A percentile compares a stretch with the other conserved stretches of the same genome.
Conservation (phyloP, 2,329 filamentous ascomycete genomes). For the Fusarium sterilihyphosum region DNA sequence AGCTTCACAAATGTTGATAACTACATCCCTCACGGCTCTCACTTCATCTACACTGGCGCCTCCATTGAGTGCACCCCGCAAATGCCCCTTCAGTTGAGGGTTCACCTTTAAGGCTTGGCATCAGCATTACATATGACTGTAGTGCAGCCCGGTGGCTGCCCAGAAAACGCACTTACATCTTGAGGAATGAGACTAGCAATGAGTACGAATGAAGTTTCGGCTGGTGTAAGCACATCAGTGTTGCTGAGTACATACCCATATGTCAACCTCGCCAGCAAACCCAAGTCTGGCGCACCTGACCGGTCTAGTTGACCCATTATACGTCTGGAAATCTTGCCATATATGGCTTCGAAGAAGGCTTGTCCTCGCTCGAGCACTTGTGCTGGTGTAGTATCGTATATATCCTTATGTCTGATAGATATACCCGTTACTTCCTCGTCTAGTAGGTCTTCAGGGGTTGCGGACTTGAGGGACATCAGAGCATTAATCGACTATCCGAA, state of each 20-base stretch:
- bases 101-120: conserved; percentile 33
- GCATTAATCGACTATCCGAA: conserved; percentile 38
- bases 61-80: conserved; percentile 41
- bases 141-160: neutral
- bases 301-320: conserved; percentile 42
- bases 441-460: conserved; percentile 38
- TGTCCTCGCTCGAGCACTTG: conserved; percentile 35
- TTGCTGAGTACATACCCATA: conserved; percentile 43
- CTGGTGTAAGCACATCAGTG: conserved; percentile 37
- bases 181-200: conserved; percentile 44
- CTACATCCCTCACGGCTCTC: conserved; percentile 39
- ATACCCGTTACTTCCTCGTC: conserved; percentile 12
- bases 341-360: conserved; percentile 37
- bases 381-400: conserved; percentile 28
- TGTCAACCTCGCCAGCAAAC: conserved; percentile 38
- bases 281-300: conserved; percentile 40
- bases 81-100: conserved; percentile 42
- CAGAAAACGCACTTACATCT: conserved; percentile 30
- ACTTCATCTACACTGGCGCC: conserved; percentile 41
- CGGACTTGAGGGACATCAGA: conserved; percentile 34
- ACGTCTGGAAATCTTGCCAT: conserved; percentile 40
- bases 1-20: conserved; percentile 42
- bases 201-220: conserved; percentile 41
- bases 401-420: conserved; percentile 25
- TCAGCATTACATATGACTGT: neutral